Evolutionary conservation across 2,329 filamentous ascomycete genomes (phyloP).

Genomic region (Dothiorella sarmentorum): DNA sequence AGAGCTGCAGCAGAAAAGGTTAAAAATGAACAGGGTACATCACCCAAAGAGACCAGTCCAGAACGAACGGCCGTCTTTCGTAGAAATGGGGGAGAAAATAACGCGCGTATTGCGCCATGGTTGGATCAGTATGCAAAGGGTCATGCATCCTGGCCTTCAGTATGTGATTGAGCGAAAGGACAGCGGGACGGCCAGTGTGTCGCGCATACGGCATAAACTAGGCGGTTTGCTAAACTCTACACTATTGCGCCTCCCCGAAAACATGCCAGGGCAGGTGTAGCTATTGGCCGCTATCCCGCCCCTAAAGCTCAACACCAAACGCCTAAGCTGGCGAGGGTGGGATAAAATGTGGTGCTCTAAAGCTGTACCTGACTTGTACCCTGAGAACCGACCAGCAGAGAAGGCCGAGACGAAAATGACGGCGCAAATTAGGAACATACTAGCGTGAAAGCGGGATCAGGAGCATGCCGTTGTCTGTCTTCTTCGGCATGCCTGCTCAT

Average conservation of each 20-base stretch:
- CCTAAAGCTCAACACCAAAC: too few species aligned
- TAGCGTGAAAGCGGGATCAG: not conserved
- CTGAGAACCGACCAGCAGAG: not conserved
- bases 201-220: constrained; percentile 2
- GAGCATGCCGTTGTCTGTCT: not conserved
- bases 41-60: not conserved
- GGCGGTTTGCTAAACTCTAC: not conserved
- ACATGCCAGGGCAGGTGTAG: too few species aligned
- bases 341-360: not conserved
- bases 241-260: constrained; percentile 4
- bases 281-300: too few species aligned
- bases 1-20: not conserved
- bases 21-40: not conserved
- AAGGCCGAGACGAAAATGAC: not conserved
- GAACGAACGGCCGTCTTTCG: not conserved
- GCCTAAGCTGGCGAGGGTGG: too few species aligned
- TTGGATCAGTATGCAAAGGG: not conserved
- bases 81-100: not conserved
- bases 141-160: not conserved
- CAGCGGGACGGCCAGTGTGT: not conserved
- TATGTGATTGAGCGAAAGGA: not conserved
- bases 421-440: not conserved
- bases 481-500: not conserved
- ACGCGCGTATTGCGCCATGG: not conserved
- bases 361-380: not conserved